Conservation (phyloP, 2,329 filamentous ascomycete species). For the Colletotrichum cuscutae region DNA sequence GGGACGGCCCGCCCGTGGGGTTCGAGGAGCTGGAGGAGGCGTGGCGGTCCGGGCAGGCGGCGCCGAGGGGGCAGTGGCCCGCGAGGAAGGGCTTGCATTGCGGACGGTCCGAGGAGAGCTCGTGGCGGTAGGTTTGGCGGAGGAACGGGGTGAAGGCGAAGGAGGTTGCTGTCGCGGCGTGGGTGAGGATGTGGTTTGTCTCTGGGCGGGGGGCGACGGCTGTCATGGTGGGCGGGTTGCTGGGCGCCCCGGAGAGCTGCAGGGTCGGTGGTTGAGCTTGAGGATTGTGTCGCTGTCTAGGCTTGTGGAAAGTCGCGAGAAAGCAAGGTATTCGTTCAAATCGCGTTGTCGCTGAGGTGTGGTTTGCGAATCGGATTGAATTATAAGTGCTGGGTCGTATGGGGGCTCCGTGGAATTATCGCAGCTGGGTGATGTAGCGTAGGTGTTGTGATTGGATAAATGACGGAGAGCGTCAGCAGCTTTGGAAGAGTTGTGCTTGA, state of each 20-base stretch:
- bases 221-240: slow-evolving; percentile 38
- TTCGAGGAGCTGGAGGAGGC: slow-evolving; percentile 55
- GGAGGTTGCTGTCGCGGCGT: slow-evolving; percentile 66
- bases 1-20: slow-evolving; percentile 68
- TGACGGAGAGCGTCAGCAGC: no score
- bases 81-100: slow-evolving; percentile 87
- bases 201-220: slow-evolving; percentile 39
- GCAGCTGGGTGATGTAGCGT: no score
- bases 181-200: slow-evolving; percentile 63
- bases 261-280: not conserved
- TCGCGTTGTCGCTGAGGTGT: not conserved
- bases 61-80: slow-evolving; percentile 87
- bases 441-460: no score
- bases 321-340: not conserved
- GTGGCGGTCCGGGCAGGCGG: slow-evolving; percentile 88
- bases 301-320: not conserved
- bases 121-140: slow-evolving; percentile 83
- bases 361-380: not conserved
- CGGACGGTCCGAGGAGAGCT: slow-evolving; percentile 80
- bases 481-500: no score
- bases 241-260: slow-evolving; percentile 19
- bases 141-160: slow-evolving; percentile 92
- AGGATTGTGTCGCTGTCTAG: not conserved
- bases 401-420: no score
- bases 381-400: no score